These are phyloP conservation scores for Diddensiella caesifluorescens DNA, from an alignment of 805 yeast genomes.

Conservation along the genomic window DNA sequence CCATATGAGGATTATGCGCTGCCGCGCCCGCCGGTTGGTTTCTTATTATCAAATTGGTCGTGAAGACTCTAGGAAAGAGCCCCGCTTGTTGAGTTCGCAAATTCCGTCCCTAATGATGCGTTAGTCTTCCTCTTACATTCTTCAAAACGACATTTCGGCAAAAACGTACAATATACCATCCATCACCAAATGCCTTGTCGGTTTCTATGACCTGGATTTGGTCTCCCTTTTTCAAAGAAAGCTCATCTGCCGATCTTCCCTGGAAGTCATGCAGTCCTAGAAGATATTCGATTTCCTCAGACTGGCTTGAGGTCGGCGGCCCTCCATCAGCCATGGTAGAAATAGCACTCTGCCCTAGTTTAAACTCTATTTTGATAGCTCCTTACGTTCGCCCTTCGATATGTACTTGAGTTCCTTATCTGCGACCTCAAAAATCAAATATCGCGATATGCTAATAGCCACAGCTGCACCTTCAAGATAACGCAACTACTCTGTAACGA, in stretches of 20 bases:
- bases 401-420: too few species aligned
- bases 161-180: slow-evolving; percentile 69
- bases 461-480: too few species aligned
- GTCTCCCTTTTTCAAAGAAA: slow-evolving; percentile 76
- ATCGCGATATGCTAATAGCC: too few species aligned
- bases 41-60: slow-evolving; percentile 41
- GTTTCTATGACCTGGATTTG: slow-evolving; percentile 83
- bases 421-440: too few species aligned
- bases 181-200: slow-evolving; percentile 90
- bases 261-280: slow-evolving; percentile 68
- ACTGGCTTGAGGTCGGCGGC: background rate
- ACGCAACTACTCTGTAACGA: too few species aligned
- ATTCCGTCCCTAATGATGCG: slow-evolving; percentile 70
- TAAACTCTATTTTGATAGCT: too few species aligned
- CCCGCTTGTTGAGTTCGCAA: slow-evolving; percentile 71
- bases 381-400: too few species aligned
- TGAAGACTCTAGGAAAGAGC: slow-evolving; percentile 84
- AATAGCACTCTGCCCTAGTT: too few species aligned
- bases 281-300: slow-evolving; percentile 13
- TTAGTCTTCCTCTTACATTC: background rate
- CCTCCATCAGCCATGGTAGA: too few species aligned
- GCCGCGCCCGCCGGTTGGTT: too few species aligned
- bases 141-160: slow-evolving; percentile 20
- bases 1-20: too few species aligned
- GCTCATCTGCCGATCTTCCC: slow-evolving; percentile 86